Percentiles rank a stretch among this genome's conserved stretches.
These are phyloP conservation scores for Dryadomyces quercus-mongolicae DNA, from an alignment of 2,329 filamentous ascomycete genomes.

Conservation along the genomic window DNA sequence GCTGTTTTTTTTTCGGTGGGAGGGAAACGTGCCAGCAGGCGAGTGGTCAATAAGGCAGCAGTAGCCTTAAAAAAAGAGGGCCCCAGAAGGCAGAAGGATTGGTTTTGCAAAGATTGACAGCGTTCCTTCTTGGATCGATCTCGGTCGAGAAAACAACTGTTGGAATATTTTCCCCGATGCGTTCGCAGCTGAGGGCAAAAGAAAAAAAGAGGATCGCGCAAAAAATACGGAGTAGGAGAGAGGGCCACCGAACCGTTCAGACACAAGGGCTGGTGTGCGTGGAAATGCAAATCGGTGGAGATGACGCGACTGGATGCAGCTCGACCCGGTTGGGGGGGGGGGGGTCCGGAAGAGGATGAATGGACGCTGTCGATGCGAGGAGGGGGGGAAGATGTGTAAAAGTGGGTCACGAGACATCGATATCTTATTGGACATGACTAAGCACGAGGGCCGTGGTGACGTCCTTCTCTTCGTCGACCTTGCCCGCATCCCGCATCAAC, in stretches of 20 bases:
- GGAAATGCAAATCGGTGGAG: neutral
- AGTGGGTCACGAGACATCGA: neutral
- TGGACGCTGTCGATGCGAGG: neutral
- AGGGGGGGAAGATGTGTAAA: neutral
- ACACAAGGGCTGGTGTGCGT: no score
- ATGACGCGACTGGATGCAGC: neutral
- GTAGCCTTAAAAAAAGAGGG: neutral
- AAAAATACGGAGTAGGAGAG: neutral
- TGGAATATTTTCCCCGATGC: no score
- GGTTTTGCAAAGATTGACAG: neutral
- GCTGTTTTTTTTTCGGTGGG: neutral
- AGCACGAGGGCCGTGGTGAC: neutral
- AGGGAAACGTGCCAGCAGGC: neutral
- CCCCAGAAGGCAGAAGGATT: neutral
- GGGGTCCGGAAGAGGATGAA: neutral
- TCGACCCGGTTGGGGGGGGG: neutral
- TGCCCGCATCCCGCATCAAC: neutral
- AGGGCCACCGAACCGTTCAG: neutral
- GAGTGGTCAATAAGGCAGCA: neutral
- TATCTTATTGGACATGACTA: neutral
- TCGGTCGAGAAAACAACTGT: no score
- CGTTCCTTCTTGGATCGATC: no score
- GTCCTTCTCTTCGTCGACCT: neutral
- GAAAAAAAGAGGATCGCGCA: neutral
- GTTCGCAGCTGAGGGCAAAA: neutral